Evolutionary conservation across 2,329 filamentous ascomycete genomes (phyloP), one percentile per base, ranked within the genome.

Genomic region (Cladosporium phlei): DNA sequence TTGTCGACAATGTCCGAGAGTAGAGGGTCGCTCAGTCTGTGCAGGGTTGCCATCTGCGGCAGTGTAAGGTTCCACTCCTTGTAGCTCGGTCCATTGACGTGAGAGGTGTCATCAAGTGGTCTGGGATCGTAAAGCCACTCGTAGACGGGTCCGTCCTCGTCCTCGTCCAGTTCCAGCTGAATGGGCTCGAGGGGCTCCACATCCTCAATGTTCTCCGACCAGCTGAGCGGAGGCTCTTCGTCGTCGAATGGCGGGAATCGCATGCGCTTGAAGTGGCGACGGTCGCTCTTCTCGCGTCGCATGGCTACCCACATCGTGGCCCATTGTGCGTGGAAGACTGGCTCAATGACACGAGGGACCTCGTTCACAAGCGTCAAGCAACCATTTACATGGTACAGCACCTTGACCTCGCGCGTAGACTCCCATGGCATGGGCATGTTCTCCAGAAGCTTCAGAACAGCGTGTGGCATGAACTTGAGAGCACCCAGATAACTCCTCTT

Each of bases 341-440:
- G 93, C 65, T 97, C 93, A 60, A 98, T 97, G 46, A 98, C 94
- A 59, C 94, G 81, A 11, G 94, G 93, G 5, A 85, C 88, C 72
- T 98, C 93, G 66, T 98, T 98, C 60, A 98, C 94, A 47, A 98
- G 72, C 2, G 93, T 98, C 69, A 98, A 69, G 63, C 94, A 98
- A 22, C 93, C 93, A 62, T 98, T 98, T 60, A 97, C 90, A 64
- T 98, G 93, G 67, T 98, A 98, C 10, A 98, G 76, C 21, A 98
- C 93, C 71, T 97, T 97, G 52, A 98, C 94, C 63, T 98, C 93
- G 53, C 90, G 82, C 20, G 88, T 83, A 48, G 89, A 93, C 71
- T 98, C 93, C 93, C 93, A 98, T 0, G 93, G 93, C 93, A 98
- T 98, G 3, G 93, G 93, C 93, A 98, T 98, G 61, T 98, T 98